Evolutionary conservation across 1,284 basidiomycete species (phyloP), one percentile per base, ranked within the genome.

Genomic region (Cutaneotrichosporon sp.): DNA sequence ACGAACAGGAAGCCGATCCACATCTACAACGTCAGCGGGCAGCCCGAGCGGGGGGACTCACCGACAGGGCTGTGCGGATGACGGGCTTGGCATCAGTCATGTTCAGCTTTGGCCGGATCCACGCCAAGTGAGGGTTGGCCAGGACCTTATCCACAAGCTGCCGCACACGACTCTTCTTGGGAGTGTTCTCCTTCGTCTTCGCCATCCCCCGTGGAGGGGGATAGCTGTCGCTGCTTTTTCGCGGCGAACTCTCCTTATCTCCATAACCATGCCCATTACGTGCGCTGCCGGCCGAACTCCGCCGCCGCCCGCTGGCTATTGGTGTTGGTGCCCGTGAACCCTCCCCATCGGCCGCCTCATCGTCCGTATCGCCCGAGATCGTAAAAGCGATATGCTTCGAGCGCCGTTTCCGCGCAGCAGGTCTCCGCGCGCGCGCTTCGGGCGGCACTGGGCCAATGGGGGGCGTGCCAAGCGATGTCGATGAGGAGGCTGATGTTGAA

Each of bases 1-100:
- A 69, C 54, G 24, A 75, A 51, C 1, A 75, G 32, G 16, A 71
- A 56, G 4, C 74, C 71, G 5, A 74, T 33, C 74, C 74, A 75
- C 9, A 66, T 63, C 72, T 74, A n/a, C n/a, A n/a, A n/a, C n/a
- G 48, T 25, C 11, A 17, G 35, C 16, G 26, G 35, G 16, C 20
- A 22, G 19, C 1, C 17, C 6, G 3, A 5, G n/a, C 7, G 14
- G 3, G 3, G 17, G 2, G 3, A 65, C 71, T 53, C 51, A 74
- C 73, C 26, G 70, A 61, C 5, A 74, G 24, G 2, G 68, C 59
- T 16, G 62, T 65, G 6, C 73, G 54, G 10, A 74, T 58, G 11
- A 71, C 72, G 3, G 70, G 68, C 56, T 70, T 71, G 55, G 65
- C 39, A 22, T 57, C 49, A 12, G 52, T 54, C 57, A 59, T 68